Conservation (phyloP, 2,329 filamentous ascomycete species). For the Bimuria novae-zelandiae region DNA sequence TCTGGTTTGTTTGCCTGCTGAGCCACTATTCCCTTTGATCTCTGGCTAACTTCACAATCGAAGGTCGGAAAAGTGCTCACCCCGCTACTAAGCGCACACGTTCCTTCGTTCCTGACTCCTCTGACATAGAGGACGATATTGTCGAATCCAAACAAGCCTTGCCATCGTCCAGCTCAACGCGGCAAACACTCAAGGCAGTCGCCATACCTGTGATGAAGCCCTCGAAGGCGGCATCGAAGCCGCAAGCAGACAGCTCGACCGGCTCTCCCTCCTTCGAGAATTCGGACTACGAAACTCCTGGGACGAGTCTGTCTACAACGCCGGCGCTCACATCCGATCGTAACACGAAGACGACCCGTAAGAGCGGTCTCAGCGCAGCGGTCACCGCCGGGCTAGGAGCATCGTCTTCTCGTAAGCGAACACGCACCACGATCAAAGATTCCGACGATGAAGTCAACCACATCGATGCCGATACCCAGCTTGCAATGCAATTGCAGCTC, state of each 20-base stretch:
- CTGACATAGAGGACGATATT: constrained; percentile 33
- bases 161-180: constrained; percentile 11
- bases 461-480: constrained; percentile 54
- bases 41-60: background rate
- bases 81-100: constrained; percentile 25
- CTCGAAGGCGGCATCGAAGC: constrained; percentile 14
- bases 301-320: constrained; percentile 62
- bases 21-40: background rate
- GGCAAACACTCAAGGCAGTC: constrained; percentile 40
- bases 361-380: constrained; percentile 27
- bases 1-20: background rate
- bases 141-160: constrained; percentile 16
- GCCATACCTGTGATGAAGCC: constrained; percentile 33
- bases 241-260: constrained; percentile 32
- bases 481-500: constrained; percentile 63
- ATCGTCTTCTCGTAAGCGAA: constrained; percentile 33
- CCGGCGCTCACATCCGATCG: constrained; percentile 51
- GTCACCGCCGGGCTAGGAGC: constrained; percentile 17
- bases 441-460: constrained; percentile 35
- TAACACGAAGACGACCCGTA: constrained; percentile 28
- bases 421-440: constrained; percentile 26
- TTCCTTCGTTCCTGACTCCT: constrained; percentile 38
- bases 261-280: constrained; percentile 40
- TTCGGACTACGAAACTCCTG: constrained; percentile 64
- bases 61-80: constrained; percentile 3